These are phyloP conservation scores for Monosporozyma siamensis DNA, from an alignment of 805 yeast genomes.

Conservation along the genomic window DNA sequence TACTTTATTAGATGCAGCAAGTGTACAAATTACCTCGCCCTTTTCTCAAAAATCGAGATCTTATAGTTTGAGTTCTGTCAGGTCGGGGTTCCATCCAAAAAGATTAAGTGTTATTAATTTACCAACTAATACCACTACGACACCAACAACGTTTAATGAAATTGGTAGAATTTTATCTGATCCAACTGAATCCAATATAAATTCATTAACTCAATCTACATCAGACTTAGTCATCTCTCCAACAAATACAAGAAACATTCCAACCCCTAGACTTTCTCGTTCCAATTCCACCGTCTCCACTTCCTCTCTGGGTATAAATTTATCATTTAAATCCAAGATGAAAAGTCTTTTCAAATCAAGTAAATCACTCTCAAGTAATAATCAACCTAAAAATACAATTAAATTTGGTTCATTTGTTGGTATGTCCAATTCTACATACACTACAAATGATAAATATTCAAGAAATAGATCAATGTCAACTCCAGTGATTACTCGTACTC, in stretches of 20 bases:
- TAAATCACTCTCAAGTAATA: neutral
- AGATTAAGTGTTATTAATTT: too few species aligned
- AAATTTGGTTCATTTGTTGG: neutral
- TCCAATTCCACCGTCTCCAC: too few species aligned
- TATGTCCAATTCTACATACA: neutral
- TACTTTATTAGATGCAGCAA: too few species aligned
- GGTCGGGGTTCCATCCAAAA: neutral
- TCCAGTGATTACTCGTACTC: neutral
- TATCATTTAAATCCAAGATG: neutral
- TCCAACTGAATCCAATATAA: neutral
- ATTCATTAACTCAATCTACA: neutral
- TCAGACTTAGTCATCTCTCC: neutral
- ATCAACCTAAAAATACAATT: neutral
- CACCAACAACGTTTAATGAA: neutral
- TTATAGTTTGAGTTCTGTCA: slow-evolving; percentile 1
- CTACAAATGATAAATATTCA: neutral
- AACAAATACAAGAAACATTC: neutral
- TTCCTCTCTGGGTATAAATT: neutral
- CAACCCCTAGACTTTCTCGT: neutral
- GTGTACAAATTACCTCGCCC: too few species aligned
- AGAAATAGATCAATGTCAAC: slow-evolving; percentile 2
- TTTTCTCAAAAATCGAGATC: slow-evolving; percentile 2
- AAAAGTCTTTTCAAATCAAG: slow-evolving; percentile 1
- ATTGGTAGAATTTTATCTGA: neutral
- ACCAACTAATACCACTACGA: too few species aligned